Percentiles rank a stretch among this genome's conserved stretches.
Conservation (phyloP, 1,284 basidiomycete genomes). For the Cutaneotrichosporon curvatum region DNA sequence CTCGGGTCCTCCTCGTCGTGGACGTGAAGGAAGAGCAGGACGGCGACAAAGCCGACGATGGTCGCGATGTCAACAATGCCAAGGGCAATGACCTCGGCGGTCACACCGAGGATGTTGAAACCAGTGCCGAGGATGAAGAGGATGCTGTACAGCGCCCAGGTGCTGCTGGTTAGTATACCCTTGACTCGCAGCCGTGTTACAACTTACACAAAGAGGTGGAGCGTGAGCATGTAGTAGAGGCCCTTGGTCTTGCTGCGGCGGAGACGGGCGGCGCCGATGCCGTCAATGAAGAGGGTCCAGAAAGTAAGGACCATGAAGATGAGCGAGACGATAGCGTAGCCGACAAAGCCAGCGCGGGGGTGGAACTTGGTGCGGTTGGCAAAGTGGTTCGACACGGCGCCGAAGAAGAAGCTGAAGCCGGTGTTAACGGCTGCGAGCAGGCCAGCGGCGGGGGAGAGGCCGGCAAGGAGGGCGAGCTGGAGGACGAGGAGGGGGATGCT, state of each 20-base stretch:
- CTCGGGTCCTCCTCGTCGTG: constrained; percentile 38
- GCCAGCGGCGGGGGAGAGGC: constrained; percentile 31
- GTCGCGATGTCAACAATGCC: constrained; percentile 40
- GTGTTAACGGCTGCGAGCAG: constrained; percentile 33
- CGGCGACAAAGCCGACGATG: constrained; percentile 41
- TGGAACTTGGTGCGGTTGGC: neutral
- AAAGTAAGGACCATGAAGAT: constrained; percentile 25
- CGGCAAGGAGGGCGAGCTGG: constrained; percentile 31
- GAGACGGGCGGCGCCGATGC: constrained; percentile 27
- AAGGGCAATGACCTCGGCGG: constrained; percentile 41
- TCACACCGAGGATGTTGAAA: constrained; percentile 32
- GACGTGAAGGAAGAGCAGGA: constrained; percentile 38
- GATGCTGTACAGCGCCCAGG: constrained; percentile 39
- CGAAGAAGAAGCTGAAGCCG: constrained; percentile 3
- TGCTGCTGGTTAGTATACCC: constrained; percentile 14
- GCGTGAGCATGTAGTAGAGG: constrained; percentile 31
- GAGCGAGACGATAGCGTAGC: constrained; percentile 27
- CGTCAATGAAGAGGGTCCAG: constrained; percentile 30
- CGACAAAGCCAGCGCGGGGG: constrained; percentile 6
- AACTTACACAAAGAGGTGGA: constrained; percentile 30
- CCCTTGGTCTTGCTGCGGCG: constrained; percentile 30
- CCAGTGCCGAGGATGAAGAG: constrained; percentile 35
- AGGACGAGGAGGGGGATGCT: constrained; percentile 34
- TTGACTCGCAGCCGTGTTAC: no score
- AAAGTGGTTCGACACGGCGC: neutral